These are phyloP conservation scores for Suillus ampliporus DNA, from an alignment of 768 basidiomycete genomes.

Conservation along the genomic window DNA sequence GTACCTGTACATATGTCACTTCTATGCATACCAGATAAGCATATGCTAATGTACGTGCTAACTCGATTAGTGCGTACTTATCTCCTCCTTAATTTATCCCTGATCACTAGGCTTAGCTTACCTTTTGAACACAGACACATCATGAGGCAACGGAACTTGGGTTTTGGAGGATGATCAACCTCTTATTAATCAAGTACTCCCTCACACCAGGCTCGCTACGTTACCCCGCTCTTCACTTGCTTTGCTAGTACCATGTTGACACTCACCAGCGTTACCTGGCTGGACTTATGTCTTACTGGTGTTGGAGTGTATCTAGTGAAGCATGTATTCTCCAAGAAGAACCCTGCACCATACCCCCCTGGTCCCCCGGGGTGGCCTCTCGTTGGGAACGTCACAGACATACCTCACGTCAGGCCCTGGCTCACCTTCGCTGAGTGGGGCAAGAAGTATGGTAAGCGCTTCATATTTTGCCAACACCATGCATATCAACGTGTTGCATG, in stretches of 20 bases:
- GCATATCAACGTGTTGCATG: constrained; percentile 9
- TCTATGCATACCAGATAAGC: too few relatives aligned
- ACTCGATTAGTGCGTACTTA: too few relatives aligned
- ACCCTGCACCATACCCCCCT: constrained; percentile 43
- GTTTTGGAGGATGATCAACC: too few relatives aligned
- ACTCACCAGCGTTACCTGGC: constrained; percentile 29
- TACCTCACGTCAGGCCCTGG: constrained; percentile 54
- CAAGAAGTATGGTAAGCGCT: constrained; percentile 44
- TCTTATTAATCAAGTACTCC: too few relatives aligned
- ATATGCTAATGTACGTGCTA: too few relatives aligned
- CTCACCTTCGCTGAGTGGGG: constrained; percentile 51
- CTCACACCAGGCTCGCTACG: neutral
- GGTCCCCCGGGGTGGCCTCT: constrained; percentile 51
- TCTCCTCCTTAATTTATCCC: too few relatives aligned
- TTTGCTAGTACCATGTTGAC: constrained; percentile 23
- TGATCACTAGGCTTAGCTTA: too few relatives aligned
- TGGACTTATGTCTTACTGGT: constrained; percentile 35
- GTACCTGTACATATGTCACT: too few relatives aligned
- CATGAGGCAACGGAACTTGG: too few relatives aligned
- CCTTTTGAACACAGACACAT: too few relatives aligned
- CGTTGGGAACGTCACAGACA: constrained; percentile 53
- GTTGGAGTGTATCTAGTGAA: constrained; percentile 36
- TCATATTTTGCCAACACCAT: neutral
- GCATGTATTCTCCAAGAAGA: constrained; percentile 24
- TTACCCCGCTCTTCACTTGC: constrained; percentile 19